Conservation (phyloP, 2,329 filamentous ascomycete species). For the Aspergillus fumigatus region DNA sequence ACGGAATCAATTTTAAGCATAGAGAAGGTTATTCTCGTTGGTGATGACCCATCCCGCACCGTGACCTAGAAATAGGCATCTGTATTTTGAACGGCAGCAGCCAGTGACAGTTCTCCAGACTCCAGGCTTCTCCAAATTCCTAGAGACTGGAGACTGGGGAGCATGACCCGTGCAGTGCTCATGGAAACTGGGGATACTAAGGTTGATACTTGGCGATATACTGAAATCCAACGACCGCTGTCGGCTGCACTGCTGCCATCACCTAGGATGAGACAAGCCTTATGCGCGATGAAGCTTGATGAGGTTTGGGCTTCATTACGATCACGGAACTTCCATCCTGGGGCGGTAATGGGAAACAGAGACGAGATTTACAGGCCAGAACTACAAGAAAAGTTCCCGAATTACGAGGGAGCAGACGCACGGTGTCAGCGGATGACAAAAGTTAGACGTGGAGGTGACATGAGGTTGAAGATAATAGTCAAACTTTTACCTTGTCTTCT, state of each 20-base stretch:
- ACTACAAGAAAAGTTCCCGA: background rate
- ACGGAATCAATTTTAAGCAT: background rate
- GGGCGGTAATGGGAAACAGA: background rate
- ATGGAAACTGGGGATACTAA: background rate
- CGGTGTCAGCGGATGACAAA: background rate
- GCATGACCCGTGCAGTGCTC: background rate
- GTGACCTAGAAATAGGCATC: background rate
- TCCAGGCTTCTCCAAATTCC: background rate
- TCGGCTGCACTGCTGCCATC: background rate
- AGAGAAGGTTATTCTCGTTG: too few relatives aligned
- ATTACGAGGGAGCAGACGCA: background rate
- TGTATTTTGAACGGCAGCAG: background rate
- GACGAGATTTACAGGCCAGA: background rate
- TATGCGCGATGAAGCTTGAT: constrained; percentile 8
- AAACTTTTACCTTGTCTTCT: background rate
- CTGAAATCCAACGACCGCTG: background rate
- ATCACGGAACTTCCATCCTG: constrained; percentile 4
- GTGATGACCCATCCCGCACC: too few relatives aligned
- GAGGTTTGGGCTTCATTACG: background rate
- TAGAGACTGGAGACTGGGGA: background rate
- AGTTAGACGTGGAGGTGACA: background rate
- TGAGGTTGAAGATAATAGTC: background rate
- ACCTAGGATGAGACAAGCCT: constrained; percentile 5
- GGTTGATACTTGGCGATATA: background rate
- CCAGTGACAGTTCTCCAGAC: too few relatives aligned